Base-by-base conservation (phyloP, 2,329 filamentous ascomycete species). In the Trichoderma aggressivum region DNA sequence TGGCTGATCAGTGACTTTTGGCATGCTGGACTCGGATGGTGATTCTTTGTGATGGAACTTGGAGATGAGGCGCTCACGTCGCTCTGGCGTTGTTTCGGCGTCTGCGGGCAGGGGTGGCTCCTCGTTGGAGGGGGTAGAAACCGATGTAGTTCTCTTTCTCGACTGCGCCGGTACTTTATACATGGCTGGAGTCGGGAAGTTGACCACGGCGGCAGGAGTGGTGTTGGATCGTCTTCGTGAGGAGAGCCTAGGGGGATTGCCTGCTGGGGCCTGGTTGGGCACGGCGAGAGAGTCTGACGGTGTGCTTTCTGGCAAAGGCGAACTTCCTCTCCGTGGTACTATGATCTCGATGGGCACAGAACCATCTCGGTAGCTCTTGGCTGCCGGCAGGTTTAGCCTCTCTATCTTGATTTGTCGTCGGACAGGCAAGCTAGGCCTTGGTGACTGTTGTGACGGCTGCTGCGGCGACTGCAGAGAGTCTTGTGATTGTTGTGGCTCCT, bases 391-490 rank as follows among this genome's bases (percentile, higher is more conserved):
- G 74, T 86, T 87, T 1, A 92, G 80, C 71, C 85, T 87, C 68
- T 88, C 85, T 14, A 90, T 77, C 0, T 86, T 89, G 8, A 87
- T 88, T 74, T 91, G 88, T 55, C 89, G 84, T 71, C 88, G 85
- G 28, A 84, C 85, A 30, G 90, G 80, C 8, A 90, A 81, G 50
- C 26, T 66, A 16, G 63, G 47, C 30, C 43, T 34, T 6, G 24
- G 63, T 56, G 62, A 7, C 10, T 3, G n/a, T 21, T 50, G 43
- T 10, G n/a, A 10, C n/a, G 43, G 43, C 43, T 12, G 43, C 18
- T 21, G 43, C 43, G 10, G 26, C 26, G 21, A 26, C 14, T 32
- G 56, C 21, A 14, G 56, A 21, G 18, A 21, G 10, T 47, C 18
- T 24, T 60, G 39, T 7, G 30, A 21, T 7, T 53, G 39, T 24